Evolutionary conservation across 805 yeast species (phyloP), one percentile per base, ranked within the genome.

Genomic region (Candida broadrunensis): DNA sequence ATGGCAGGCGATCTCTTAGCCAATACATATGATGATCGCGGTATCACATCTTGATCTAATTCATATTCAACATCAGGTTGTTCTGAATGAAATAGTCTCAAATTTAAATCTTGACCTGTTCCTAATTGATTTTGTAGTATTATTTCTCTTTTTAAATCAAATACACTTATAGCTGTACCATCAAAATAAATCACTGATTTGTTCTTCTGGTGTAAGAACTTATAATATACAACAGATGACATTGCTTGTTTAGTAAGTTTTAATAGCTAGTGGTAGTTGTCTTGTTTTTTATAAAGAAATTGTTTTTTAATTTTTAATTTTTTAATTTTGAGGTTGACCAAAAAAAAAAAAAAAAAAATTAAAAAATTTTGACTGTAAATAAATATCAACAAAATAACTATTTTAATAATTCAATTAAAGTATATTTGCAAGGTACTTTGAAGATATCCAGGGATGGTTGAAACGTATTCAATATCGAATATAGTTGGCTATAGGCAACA

Each of bases 81-180:
- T 39, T 70, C 75, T 49, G 59, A 61, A 52, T 83, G 85, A 56
- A 77, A 85, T 14, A 93, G 55, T 34, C 77, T 65, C 30, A 93
- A 66, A 56, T 88, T 93, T 53, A 90, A 89, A 56, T 88, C 96
- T 2, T 83, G 77, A 1, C 96, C 95, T 44, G 81, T 83, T 5
- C 90, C 88, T 13, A 93, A 70, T 51, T 81, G 85, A 61, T 90
- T 91, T 30, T 81, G 87, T 15, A 75, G 62, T 33, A 93, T 85
- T 38, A 93, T 88, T 51, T 93, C 98, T 46, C 91, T 81, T 63
- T 93, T 93, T 45, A 93, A 68, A 56, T 93, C 99, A 65, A 91
- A 93, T 1, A 90, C 96, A 2, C 96, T 88, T 32, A 93, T 80
- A 21, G 98, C 97, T 0, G 99, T 91, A 16, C 99, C 99, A 60